These are phyloP conservation scores for Paramecium sonneborni DNA, from an alignment of 73 alveolate species.

Conservation along the genomic window DNA sequence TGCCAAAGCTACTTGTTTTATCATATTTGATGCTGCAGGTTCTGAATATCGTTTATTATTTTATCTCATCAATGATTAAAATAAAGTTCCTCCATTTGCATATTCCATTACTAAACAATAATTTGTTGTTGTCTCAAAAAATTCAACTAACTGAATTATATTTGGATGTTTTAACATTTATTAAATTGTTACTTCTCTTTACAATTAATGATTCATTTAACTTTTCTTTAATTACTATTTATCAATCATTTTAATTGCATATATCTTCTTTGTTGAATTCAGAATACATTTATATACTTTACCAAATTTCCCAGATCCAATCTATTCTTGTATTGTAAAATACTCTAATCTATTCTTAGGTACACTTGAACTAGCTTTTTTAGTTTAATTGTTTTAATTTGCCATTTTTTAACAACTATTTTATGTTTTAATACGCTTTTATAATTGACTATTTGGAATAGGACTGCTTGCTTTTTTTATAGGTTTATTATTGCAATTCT, in stretches of 20 bases:
- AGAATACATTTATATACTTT: slow-evolving; percentile 20
- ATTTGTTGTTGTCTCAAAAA: slow-evolving; percentile 84
- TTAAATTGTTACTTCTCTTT: slow-evolving; percentile 24
- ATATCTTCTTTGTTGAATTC: not conserved
- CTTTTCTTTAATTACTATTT: not conserved
- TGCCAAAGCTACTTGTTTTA: slow-evolving; percentile 29
- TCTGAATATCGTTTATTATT: slow-evolving; percentile 38
- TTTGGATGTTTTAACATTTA: slow-evolving; percentile 80
- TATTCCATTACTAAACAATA: slow-evolving; percentile 86
- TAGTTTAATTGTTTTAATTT: not conserved
- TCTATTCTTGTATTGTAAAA: not conserved
- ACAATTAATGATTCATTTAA: not conserved
- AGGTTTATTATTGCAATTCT: slow-evolving; percentile 18
- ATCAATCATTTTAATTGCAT: slow-evolving; percentile 52
- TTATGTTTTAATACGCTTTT: slow-evolving; percentile 22
- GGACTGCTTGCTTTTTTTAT: not conserved
- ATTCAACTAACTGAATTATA: slow-evolving; percentile 90
- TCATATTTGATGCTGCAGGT: slow-evolving; percentile 51
- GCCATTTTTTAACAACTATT: not conserved
- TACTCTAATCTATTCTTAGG: slow-evolving; percentile 30
- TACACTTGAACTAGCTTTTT: not conserved
- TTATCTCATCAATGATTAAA: slow-evolving; percentile 31
- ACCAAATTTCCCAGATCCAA: slow-evolving; percentile 55
- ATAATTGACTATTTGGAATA: not conserved
- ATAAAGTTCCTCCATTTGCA: slow-evolving; percentile 51